Conservation (phyloP, 805 yeast species). For the Sugiyamaella valdiviana region DNA sequence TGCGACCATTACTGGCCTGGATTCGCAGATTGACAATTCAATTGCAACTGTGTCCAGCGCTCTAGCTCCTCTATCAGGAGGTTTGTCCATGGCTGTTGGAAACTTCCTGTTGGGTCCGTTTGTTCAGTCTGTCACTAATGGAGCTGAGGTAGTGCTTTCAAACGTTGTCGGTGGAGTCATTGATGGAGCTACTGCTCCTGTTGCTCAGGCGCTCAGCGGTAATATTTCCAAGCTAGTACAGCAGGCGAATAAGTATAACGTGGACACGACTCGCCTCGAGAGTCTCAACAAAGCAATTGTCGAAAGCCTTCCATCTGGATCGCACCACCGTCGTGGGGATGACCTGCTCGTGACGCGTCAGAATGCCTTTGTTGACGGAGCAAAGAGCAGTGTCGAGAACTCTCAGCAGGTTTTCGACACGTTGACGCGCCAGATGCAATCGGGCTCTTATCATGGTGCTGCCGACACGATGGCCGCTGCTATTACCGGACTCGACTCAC, state of each 20-base stretch:
- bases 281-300: neutral
- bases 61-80: constrained; percentile 20
- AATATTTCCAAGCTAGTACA: constrained; percentile 1
- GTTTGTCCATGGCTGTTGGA: constrained; percentile 23
- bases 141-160: constrained; percentile 27
- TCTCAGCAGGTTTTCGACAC: constrained; percentile 2
- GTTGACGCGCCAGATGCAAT: neutral
- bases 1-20: constrained; percentile 26
- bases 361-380: constrained; percentile 4
- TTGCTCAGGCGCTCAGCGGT: neutral
- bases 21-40: constrained; percentile 27
- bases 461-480: constrained; percentile 7
- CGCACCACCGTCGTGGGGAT: neutral
- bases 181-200: constrained; percentile 11
- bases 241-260: constrained; percentile 6
- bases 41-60: constrained; percentile 18
- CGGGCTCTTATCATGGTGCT: constrained; percentile 3
- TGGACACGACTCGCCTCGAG: constrained; percentile 8
- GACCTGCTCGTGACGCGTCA: neutral
- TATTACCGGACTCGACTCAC: constrained; percentile 29
- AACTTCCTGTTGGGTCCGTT: constrained; percentile 23
- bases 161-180: constrained; percentile 19
- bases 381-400: neutral
- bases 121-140: constrained; percentile 28
- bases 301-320: neutral